phyloP scores from a whole-genome alignment of 345 rosid genomes.

The Stellera chamaejasme region DNA sequence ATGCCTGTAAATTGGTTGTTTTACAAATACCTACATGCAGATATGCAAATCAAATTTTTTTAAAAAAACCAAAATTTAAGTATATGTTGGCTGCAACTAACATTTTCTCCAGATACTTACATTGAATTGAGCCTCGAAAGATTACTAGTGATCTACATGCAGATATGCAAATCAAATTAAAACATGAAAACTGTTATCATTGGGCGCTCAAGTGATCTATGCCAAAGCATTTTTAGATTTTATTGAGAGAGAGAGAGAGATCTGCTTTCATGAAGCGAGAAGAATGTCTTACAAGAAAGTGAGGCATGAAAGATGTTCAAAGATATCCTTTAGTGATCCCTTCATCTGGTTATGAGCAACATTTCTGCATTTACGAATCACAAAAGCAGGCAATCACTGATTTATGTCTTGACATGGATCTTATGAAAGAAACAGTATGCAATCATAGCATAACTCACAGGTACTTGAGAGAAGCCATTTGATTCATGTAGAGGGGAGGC shows the following conservation, averaged over 20 bases:
- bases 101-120: slow-evolving; percentile 36
- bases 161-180: slow-evolving; percentile 14
- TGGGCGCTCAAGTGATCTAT: slow-evolving; percentile 7
- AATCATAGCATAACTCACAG: slow-evolving; percentile 48
- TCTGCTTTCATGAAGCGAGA: too few species aligned
- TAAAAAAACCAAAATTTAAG: slow-evolving; percentile 7
- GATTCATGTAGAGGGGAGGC: slow-evolving; percentile 40
- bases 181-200: slow-evolving; percentile 5
- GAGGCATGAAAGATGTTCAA: slow-evolving; percentile 66
- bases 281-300: slow-evolving; percentile 59
- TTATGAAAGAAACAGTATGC: slow-evolving; percentile 10
- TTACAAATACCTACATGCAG: slow-evolving; percentile 65
- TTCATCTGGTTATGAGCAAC: slow-evolving; percentile 78
- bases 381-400: too few species aligned
- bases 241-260: too few species aligned
- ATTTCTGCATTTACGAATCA: slow-evolving; percentile 41
- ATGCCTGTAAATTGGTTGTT: slow-evolving; percentile 87
- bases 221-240: not conserved
- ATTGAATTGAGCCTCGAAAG: slow-evolving; percentile 59
- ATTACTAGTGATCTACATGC: slow-evolving; percentile 50
- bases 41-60: slow-evolving; percentile 14
- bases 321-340: slow-evolving; percentile 44
- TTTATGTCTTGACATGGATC: not conserved
- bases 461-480: slow-evolving; percentile 54
- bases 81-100: slow-evolving; percentile 5